Base-by-base conservation (phyloP, 2,329 filamentous ascomycete genomes). In the Septoria linicola region DNA sequence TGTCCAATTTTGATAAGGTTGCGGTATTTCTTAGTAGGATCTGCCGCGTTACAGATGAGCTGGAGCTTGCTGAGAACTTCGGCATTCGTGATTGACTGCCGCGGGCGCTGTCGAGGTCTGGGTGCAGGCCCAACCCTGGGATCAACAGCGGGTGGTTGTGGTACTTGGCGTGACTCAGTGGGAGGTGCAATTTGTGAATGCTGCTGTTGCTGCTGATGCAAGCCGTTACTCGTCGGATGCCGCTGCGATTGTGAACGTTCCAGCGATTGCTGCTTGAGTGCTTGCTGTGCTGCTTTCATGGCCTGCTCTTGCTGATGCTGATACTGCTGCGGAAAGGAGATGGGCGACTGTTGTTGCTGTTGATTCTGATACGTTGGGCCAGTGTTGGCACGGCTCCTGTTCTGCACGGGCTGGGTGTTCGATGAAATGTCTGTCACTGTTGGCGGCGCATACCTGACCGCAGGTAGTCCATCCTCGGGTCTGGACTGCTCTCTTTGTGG, bases 1-100 rank as follows among this genome's bases (percentile, higher is more conserved):
- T 99, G 93, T 0, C 93, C 93, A 68, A 99, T 97, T 75, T 97
- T 97, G 67, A 84, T 91, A 62, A 97, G 82, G 51, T 86, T 85
- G 50, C 85, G 83, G 72, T 96, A 99, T 58, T 92, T 85, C 48
- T 88, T 84, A 20, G 89, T 88, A 3, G 93, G 93, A 66, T 99
- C 92, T 41, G 88, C 89, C 46, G 89, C 84, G 17, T 85, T 91
- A 70, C 93, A 97, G 58, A 99, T 97, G 25, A 88, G 83, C 69
- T 90, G 89, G 46, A 99, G 78, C 14, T 88, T 84, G 16, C 83
- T 81, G 32, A 95, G 80, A 49, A 99, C 88, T 66, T 99, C 92
- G 49, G 89, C 79, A 39, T 81, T 84, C 59, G 63, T 68, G 47
- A 69, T 63, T 68, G 87, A 95, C 67, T 91, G 88, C 40, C 90